Evolutionary conservation across 345 rosid species (phyloP), one percentile per base, ranked within the genome.

Genomic region (Corchorus capsularis): DNA sequence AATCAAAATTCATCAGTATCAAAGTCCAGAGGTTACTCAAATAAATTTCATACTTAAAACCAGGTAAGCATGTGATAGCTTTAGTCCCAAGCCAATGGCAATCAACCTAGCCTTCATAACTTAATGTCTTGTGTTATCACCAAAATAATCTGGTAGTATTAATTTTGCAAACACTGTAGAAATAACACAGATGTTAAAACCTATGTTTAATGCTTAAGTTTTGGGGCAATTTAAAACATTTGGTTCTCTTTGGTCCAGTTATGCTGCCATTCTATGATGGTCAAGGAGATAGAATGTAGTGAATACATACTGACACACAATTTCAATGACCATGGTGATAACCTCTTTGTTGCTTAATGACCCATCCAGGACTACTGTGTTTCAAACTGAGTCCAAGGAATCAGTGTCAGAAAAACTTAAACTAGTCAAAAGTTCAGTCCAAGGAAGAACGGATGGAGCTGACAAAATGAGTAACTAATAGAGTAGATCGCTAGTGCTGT

Each of bases 1-100:
- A 83, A 77, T 67, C 63, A 54, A 76, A 79, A 80, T 77, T 75
- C 13, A 54, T 49, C 71, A 60, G 52, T 50, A 72, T 46, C 65
- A 59, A 27, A 34, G 54, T 80, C 73, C 75, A 66, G 64, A 74
- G 20, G 69, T 46, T 69, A 66, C 5, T 46, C 47, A 70, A 70
- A 52, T 47, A 22, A 70, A 35, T 37, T 3, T 35, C 35, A 39
- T 50, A 69, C 45, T 22, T 47, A 14, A 46, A 22, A 56, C 54
- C 22, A 55, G 50, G 53, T 69, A 69, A 61, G 65, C 19, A 27
- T 17, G 22, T 19, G 61, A 46, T 72, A 52, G 60, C 45, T 62
- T 34, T 16, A 41, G 49, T 70, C 53, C 69, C 8, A 50, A 54
- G 39, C 66, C 80, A 68, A 32, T 39, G 57, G 8, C 45, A 46